These are phyloP conservation scores for Tetrapisispora pingtungensis DNA, from an alignment of 805 yeast species.

Conservation along the genomic window DNA sequence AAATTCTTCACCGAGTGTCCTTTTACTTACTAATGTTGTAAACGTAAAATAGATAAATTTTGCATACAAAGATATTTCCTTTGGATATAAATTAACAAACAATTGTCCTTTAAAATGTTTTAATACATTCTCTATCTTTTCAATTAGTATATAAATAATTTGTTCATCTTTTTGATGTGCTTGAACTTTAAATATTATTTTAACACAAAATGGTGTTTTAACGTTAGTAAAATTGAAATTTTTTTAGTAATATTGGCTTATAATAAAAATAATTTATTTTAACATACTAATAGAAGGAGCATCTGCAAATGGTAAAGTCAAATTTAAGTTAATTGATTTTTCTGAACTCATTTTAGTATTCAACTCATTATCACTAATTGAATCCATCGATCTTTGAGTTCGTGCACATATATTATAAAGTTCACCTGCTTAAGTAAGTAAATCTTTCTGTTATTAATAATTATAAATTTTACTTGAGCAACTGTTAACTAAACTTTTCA, in stretches of 20 bases:
- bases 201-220: not conserved
- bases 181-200: constrained; percentile 43
- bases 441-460: too few species aligned
- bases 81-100: constrained; percentile 52
- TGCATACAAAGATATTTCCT: constrained; percentile 48
- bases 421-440: too few species aligned
- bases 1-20: constrained; percentile 92
- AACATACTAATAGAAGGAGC: constrained; percentile 57
- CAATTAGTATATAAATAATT: constrained; percentile 45
- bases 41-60: constrained; percentile 56
- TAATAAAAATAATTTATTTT: constrained; percentile 31
- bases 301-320: constrained; percentile 55
- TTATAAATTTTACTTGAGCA: too few species aligned
- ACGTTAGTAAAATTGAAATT: not conserved
- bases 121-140: constrained; percentile 46
- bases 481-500: too few species aligned
- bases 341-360: too few species aligned
- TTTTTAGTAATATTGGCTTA: not conserved
- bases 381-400: too few species aligned
- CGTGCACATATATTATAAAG: too few species aligned
- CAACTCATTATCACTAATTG: not conserved
- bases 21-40: constrained; percentile 65
- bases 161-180: constrained; percentile 86
- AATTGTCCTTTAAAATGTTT: constrained; percentile 50
- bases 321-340: not conserved